Conservation (phyloP, 345 rosid genomes). For the Rhodamnia argentea region DNA sequence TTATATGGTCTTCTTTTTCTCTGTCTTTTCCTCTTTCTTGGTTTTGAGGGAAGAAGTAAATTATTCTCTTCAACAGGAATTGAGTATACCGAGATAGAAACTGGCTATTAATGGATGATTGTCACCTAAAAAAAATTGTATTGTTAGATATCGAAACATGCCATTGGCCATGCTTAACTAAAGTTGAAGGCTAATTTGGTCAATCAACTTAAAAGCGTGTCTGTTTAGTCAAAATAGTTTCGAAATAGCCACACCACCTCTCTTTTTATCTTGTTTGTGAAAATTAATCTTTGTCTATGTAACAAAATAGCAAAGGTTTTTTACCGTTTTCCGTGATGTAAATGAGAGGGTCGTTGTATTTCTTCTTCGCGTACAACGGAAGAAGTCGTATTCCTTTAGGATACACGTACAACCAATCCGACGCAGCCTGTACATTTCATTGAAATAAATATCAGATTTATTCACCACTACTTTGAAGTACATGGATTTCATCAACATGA, state of each 20-base stretch:
- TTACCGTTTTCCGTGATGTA: slow-evolving; percentile 42
- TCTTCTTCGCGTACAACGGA: slow-evolving; percentile 9
- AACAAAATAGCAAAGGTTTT: neutral
- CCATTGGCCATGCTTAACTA: neutral
- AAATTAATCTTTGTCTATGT: neutral
- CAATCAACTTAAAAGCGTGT: neutral
- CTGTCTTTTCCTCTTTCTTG: neutral
- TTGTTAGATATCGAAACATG: neutral
- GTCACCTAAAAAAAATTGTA: neutral
- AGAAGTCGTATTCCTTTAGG: slow-evolving; percentile 12
- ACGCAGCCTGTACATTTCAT: slow-evolving; percentile 4
- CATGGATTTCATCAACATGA: neutral
- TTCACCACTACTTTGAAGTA: neutral
- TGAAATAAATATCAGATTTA: neutral
- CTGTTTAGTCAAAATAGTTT: neutral
- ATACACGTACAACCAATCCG: slow-evolving; percentile 8
- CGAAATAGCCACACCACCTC: neutral
- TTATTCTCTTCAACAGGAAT: neutral
- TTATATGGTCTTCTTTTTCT: neutral
- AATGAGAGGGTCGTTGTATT: slow-evolving; percentile 23
- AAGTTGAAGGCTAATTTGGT: neutral
- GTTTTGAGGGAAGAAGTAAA: neutral
- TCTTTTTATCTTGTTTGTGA: neutral
- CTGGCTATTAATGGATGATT: neutral
- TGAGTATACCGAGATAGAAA: neutral